Percentiles rank a stretch among this genome's conserved stretches.
Conservation (phyloP, 1,284 basidiomycete species). For the Singerocomus rubriflavus region DNA sequence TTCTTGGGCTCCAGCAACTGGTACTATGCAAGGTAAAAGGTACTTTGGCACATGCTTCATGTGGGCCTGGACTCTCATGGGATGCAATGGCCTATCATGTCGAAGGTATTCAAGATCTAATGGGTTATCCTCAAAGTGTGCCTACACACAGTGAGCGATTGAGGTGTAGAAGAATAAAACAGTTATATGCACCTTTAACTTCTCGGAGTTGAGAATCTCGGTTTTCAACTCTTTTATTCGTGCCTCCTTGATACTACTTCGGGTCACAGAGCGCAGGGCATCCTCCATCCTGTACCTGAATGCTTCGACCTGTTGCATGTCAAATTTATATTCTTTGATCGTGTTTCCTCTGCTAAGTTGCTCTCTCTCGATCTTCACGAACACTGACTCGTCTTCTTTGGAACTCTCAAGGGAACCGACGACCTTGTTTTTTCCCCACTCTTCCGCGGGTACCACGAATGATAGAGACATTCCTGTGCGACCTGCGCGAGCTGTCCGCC, state of each 20-base stretch:
- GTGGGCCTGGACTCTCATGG: constrained; percentile 84
- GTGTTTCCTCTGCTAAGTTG: constrained; percentile 71
- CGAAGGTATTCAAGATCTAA: constrained; percentile 89
- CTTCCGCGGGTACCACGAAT: constrained; percentile 76
- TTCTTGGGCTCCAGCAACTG: constrained; percentile 38
- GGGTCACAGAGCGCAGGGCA: constrained; percentile 86
- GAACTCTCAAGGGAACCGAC: constrained; percentile 68
- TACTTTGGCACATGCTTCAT: constrained; percentile 97
- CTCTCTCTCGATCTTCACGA: constrained; percentile 73
- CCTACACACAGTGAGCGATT: constrained; percentile 45
- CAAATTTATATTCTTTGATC: constrained; percentile 90
- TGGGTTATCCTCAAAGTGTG: constrained; percentile 98
- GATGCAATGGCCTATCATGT: constrained; percentile 93
- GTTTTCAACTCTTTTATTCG: constrained; percentile 91
- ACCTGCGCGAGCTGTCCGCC: constrained; percentile 94
- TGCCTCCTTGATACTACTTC: constrained; percentile 85
- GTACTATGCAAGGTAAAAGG: constrained; percentile 79
- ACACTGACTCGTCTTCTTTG: constrained; percentile 69
- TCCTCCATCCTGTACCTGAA: constrained; percentile 99
- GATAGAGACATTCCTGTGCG: constrained; percentile 91
- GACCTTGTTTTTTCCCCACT: constrained; percentile 78
- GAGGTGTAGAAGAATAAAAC: neutral
- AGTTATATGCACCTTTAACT: constrained; percentile 75
- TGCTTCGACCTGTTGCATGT: constrained; percentile 94
- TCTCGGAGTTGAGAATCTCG: constrained; percentile 94